Base-by-base conservation (phyloP, 1,284 basidiomycete genomes). In the Puccinia coronata region DNA sequence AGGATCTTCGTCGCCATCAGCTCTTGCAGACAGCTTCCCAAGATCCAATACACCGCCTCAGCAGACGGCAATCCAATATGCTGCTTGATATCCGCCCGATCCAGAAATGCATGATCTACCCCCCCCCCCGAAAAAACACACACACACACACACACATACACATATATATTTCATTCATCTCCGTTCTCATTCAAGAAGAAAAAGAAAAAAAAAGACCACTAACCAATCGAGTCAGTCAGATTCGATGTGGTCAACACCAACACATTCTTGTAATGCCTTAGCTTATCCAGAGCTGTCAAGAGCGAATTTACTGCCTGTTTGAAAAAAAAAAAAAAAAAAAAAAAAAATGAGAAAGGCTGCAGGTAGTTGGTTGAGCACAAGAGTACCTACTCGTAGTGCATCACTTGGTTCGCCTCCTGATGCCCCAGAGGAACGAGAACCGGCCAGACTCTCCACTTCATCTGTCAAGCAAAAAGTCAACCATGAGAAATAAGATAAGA, bases 191-290 rank as follows among this genome's bases (percentile, higher is more conserved):
- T 49, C 39, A 25, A 39, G 39, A 65, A 39, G 20, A 31, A 53
- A 34, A 49, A 20, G 28, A 70, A 53, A 23, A 25, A 43, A 41
- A 25, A 9, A 36, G 0, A 5, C 0, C 53, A 84, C 89, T 77
- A 83, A 95, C 95, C 95, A 82, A 99, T 99, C 0, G 96, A 93
- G 84, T 94, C 93, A 0, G 92, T 92, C 8, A 99, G 90, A 86
- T 99, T 99, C 82, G 94, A 97, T 0, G 97, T 99, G 0, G 97
- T 93, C 91, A 99, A 93, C 43, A 99, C 92, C 18, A 99, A 88
- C 2, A 96, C 95, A 85, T 99, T 99, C 87, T 93, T 95, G 82
- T 91, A 90, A 83, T 93, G 91, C 86, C 94, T 95, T 23, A 99
- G 89, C 86, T 96, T 97, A 88, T 99, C 97, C 2, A 99, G 89